phyloP scores from a whole-genome alignment of 345 rosid genomes.

The Fremontodendron californicum region DNA sequence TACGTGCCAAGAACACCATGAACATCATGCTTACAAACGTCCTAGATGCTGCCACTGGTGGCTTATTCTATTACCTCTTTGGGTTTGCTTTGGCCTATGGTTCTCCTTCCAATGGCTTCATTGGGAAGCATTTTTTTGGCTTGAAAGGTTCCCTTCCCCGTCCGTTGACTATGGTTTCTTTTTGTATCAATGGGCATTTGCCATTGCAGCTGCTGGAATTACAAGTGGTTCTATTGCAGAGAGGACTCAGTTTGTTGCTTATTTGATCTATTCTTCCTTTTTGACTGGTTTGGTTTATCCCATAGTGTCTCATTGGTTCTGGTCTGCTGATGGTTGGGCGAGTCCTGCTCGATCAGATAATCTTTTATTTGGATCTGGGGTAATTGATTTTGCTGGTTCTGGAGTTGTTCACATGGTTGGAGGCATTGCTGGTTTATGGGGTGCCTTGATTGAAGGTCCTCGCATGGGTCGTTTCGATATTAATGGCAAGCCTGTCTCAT shows the following conservation, averaged over 20 bases:
- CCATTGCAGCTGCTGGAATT: slow-evolving; percentile 58
- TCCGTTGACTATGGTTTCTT: slow-evolving; percentile 2
- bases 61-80: slow-evolving; percentile 48
- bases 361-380: slow-evolving; percentile 44
- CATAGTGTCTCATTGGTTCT: slow-evolving; percentile 56
- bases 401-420: slow-evolving; percentile 67
- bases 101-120: slow-evolving; percentile 45
- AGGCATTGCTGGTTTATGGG: slow-evolving; percentile 59
- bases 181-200: slow-evolving; percentile 56
- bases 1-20: slow-evolving; percentile 57
- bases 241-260: slow-evolving; percentile 50
- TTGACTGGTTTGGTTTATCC: slow-evolving; percentile 57
- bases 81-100: slow-evolving; percentile 61
- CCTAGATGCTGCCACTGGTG: slow-evolving; percentile 57
- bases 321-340: slow-evolving; percentile 57
- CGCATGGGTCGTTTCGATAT: slow-evolving; percentile 48
- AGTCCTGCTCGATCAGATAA: slow-evolving; percentile 27
- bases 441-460: slow-evolving; percentile 56
- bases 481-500: slow-evolving; percentile 23
- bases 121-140: slow-evolving; percentile 48
- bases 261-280: slow-evolving; percentile 47
- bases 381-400: slow-evolving; percentile 57
- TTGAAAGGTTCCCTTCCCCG: background rate
- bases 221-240: slow-evolving; percentile 64
- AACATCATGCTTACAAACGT: slow-evolving; percentile 64